Evolutionary conservation across 176 grass and related monocot genomes (phyloP), one percentile per base, ranked within the genome.

Genomic region (Phoenix dactylifera): DNA sequence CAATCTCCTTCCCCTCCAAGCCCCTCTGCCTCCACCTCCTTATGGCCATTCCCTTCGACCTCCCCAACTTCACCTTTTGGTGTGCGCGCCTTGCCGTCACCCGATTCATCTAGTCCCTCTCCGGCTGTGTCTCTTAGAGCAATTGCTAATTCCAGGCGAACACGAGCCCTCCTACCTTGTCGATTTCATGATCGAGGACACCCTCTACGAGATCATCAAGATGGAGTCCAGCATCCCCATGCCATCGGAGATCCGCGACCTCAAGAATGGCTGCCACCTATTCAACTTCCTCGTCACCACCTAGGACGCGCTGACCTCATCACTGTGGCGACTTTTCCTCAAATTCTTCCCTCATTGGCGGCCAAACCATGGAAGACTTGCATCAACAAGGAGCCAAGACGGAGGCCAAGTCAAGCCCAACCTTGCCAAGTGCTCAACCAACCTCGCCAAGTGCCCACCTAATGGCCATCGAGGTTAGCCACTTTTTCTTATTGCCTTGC

Each of bases 221-320:
- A 54, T 19, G 10, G 60, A 51, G 15, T 52, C 60, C 1, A 79
- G 80, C 1, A 57, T 22, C 4, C 28, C 54, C 0, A 60, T 50
- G 3, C 89, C 69, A 15, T 54, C 66, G 24, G 62, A 83, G 72
- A 68, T 60, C 30, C 6, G 9, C 15, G 86, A 89, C 66, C 64
- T 72, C 28, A 64, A 95, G 62, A 50, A 87, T 4, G 86, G 83
- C 2, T 72, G 72, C 22, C 76, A 77, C 57, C 50, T 90, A 16
- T 95, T 95, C 64, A 86, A 84, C 76, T 89, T 95, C 76, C 77
- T 95, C 16, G 86, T 95, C 72, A 85, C 90, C 3, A 76, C 90
- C 57, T 82, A 95, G 79, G 90, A 95, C 77, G 85, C 85, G 58
- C 86, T 79, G 23, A 95, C 90, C 6, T 95, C 86, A 2, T 20